These are phyloP conservation scores for Termitomyces sp. DNA, from an alignment of 768 basidiomycete species.

Conservation along the genomic window DNA sequence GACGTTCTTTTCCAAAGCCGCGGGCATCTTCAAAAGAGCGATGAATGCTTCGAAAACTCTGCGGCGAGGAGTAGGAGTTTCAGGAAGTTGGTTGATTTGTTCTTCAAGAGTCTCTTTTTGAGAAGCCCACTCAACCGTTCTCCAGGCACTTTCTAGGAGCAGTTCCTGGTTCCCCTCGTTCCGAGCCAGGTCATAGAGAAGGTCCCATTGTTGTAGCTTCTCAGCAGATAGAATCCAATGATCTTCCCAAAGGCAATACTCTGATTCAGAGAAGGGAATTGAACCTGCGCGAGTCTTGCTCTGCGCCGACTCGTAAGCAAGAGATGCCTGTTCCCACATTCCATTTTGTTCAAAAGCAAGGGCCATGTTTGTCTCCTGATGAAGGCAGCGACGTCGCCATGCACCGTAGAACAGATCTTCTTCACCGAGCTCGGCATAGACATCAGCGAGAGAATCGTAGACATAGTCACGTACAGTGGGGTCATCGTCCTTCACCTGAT, in stretches of 20 bases:
- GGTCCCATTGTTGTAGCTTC: conserved; percentile 98
- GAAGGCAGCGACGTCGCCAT: conserved; percentile 88
- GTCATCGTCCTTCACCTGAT: conserved; percentile 77
- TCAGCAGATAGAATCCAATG: conserved; percentile 96
- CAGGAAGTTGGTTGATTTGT: conserved; percentile 73
- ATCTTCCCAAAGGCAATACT: conserved; percentile 98
- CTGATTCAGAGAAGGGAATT: conserved; percentile 88
- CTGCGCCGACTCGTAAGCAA: conserved; percentile 87
- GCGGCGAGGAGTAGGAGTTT: conserved; percentile 89
- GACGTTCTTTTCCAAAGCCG: conserved; percentile 72
- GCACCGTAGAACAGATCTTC: conserved; percentile 97
- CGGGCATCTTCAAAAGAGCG: conserved; percentile 80
- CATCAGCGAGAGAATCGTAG: conserved; percentile 86
- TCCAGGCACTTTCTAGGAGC: conserved; percentile 92
- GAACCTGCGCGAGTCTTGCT: conserved; percentile 73
- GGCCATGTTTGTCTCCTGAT: conserved; percentile 82
- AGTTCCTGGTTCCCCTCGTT: conserved; percentile 89
- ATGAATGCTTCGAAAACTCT: conserved; percentile 97
- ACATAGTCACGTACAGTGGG: conserved; percentile 73
- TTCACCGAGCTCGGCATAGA: conserved; percentile 93
- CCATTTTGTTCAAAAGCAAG: conserved; percentile 93
- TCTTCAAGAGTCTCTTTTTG: conserved; percentile 74
- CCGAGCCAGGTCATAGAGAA: conserved; percentile 84
- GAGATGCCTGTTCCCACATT: conserved; percentile 91
- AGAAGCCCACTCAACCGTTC: conserved; percentile 87